Conservation (phyloP, 768 basidiomycete species). For the Lentinula sp. region DNA sequence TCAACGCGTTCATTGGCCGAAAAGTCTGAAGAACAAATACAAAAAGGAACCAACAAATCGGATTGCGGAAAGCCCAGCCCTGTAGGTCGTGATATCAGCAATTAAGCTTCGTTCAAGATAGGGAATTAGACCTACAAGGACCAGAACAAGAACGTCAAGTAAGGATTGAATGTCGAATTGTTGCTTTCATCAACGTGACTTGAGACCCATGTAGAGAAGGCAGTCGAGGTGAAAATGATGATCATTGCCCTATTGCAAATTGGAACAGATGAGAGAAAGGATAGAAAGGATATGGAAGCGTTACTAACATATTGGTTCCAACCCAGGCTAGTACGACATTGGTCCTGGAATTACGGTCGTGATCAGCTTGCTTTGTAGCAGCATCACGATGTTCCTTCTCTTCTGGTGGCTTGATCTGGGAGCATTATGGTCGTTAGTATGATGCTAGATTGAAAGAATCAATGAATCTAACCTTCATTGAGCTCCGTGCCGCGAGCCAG, state of each 20-base stretch:
- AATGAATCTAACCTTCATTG: constrained; percentile 41
- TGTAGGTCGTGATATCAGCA: constrained; percentile 18
- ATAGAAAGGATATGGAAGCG: constrained; percentile 3
- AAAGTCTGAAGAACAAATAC: constrained; percentile 72
- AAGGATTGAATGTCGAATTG: constrained; percentile 77
- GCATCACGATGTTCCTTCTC: constrained; percentile 81
- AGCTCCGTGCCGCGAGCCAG: constrained; percentile 71
- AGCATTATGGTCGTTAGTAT: neutral
- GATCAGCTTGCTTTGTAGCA: constrained; percentile 85
- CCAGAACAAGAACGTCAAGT: constrained; percentile 77
- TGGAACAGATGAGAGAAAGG: neutral
- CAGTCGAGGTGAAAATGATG: constrained; percentile 67
- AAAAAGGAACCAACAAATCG: constrained; percentile 76
- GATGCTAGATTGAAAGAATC: neutral
- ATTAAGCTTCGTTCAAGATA: neutral
- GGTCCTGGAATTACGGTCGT: constrained; percentile 76
- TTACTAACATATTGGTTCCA: constrained; percentile 74
- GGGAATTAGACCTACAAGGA: constrained; percentile 30
- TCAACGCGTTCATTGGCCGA: constrained; percentile 30
- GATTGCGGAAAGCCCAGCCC: constrained; percentile 74
- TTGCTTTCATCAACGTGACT: constrained; percentile 43
- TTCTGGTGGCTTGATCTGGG: constrained; percentile 45
- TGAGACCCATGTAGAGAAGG: constrained; percentile 70
- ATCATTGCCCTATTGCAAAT: constrained; percentile 50
- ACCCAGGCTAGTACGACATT: constrained; percentile 83